Conservation (phyloP, 2,329 filamentous ascomycete genomes). For the Parastagonospora avenae region DNA sequence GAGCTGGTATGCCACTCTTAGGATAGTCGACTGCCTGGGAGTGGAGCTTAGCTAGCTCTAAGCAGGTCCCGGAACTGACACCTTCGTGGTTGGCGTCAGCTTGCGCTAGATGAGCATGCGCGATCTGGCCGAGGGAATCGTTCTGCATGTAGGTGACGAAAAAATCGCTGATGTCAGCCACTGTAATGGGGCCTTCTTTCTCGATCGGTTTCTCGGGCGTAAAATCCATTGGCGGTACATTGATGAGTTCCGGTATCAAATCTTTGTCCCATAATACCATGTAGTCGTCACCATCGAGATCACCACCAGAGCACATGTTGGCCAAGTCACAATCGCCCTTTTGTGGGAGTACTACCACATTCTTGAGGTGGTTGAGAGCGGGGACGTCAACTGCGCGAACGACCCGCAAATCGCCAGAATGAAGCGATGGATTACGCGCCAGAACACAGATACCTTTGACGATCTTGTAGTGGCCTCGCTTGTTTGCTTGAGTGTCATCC, state of each 20-base stretch:
- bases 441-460: conserved; percentile 81
- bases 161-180: conserved; percentile 78
- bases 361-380: conserved; percentile 74
- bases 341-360: conserved; percentile 87
- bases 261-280: conserved; percentile 88
- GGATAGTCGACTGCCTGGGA: conserved; percentile 93
- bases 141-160: conserved; percentile 95
- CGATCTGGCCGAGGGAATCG: conserved; percentile 79
- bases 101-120: conserved; percentile 77
- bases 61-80: conserved; percentile 69
- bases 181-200: conserved; percentile 67
- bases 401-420: conserved; percentile 88
- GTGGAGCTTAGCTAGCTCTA: conserved; percentile 78
- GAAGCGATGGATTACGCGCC: conserved; percentile 90
- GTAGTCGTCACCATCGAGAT: conserved; percentile 95
- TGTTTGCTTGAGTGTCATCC: conserved; percentile 56
- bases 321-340: conserved; percentile 82
- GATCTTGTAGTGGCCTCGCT: conserved; percentile 62
- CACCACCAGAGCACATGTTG: conserved; percentile 94
- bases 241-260: conserved; percentile 68
- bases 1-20: conserved; percentile 82
- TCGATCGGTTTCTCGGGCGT: conserved; percentile 61
- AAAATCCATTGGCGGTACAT: conserved; percentile 79
- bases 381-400: conserved; percentile 81
- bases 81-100: conserved; percentile 69